phyloP scores from a whole-genome alignment of 1,284 basidiomycete genomes.

The Malassezia brasiliensis region DNA sequence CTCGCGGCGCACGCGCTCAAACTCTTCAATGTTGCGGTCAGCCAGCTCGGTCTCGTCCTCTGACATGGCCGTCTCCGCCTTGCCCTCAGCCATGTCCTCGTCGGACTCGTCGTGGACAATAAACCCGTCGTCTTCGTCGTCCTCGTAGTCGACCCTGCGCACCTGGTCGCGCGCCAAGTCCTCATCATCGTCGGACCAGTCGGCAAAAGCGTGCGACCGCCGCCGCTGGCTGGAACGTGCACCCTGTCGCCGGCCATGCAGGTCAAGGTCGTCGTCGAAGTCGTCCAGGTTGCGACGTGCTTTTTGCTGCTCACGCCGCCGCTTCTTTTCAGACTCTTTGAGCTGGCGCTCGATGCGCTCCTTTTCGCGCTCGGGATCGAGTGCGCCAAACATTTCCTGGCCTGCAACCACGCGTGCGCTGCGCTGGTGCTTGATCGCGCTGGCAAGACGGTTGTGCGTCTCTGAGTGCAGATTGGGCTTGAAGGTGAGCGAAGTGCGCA shows the following conservation, averaged over 20 bases:
- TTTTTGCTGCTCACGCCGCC: conserved; percentile 30
- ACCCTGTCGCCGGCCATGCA: conserved; percentile 8
- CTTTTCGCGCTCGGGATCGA: conserved; percentile 59
- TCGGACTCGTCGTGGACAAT: conserved; percentile 35
- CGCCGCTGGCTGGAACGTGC: conserved; percentile 7
- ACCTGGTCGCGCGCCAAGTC: conserved; percentile 20
- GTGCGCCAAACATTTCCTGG: conserved; percentile 21
- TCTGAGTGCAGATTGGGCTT: conserved; percentile 80
- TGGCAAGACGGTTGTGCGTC: conserved; percentile 76
- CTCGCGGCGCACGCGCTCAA: conserved; percentile 12
- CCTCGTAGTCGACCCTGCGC: conserved; percentile 20
- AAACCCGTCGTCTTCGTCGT: conserved; percentile 43
- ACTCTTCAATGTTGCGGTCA: conserved; percentile 13
- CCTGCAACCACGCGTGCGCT: conserved; percentile 57
- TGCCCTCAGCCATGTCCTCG: conserved; percentile 16
- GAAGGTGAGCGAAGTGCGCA: conserved; percentile 72
- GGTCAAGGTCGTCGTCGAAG: conserved; percentile 28
- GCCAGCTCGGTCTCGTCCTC: conserved; percentile 15
- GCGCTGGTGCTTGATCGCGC: conserved; percentile 70
- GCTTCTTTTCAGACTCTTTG: conserved; percentile 39
- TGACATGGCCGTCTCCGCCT: conserved; percentile 2
- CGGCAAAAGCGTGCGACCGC: conserved; percentile 21
- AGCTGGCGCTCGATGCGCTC: conserved; percentile 37
- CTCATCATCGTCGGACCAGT: conserved; percentile 39
- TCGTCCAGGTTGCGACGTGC: conserved; percentile 25